A percentile compares a stretch with the other conserved stretches of the same genome.
Conservation (phyloP, 2,329 filamentous ascomycete species). For the Phyllosticta citriasiana region DNA sequence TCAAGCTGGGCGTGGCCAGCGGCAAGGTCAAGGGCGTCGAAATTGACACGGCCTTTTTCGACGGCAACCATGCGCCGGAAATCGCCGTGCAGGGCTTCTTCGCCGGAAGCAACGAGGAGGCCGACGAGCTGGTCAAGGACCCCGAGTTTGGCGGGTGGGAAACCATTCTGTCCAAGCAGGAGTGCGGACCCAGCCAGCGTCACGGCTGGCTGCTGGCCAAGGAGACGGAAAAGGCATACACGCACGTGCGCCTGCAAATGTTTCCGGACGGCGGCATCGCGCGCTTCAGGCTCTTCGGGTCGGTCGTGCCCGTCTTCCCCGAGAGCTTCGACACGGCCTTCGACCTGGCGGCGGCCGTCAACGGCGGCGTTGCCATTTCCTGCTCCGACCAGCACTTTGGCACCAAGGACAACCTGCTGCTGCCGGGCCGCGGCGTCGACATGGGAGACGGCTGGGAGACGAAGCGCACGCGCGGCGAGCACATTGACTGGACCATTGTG, state of each 20-base stretch:
- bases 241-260: slow-evolving; percentile 73
- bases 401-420: slow-evolving; percentile 68
- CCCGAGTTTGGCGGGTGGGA: slow-evolving; percentile 48
- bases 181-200: slow-evolving; percentile 63
- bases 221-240: slow-evolving; percentile 55
- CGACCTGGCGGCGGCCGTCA: slow-evolving; percentile 68
- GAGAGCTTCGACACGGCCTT: slow-evolving; percentile 54
- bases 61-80: slow-evolving; percentile 70
- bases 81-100: slow-evolving; percentile 71
- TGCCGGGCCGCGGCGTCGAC: slow-evolving; percentile 68
- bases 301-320: slow-evolving; percentile 67
- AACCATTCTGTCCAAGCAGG: slow-evolving; percentile 56
- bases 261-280: slow-evolving; percentile 80
- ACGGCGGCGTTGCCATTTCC: slow-evolving; percentile 63
- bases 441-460: slow-evolving; percentile 91
- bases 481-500: slow-evolving; percentile 75
- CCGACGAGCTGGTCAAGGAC: slow-evolving; percentile 47
- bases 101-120: slow-evolving; percentile 36
- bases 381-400: slow-evolving; percentile 82
- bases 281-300: slow-evolving; percentile 66
- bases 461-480: slow-evolving; percentile 59
- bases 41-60: slow-evolving; percentile 73
- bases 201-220: slow-evolving; percentile 60
- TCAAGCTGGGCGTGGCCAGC: slow-evolving; percentile 52
- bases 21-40: slow-evolving; percentile 66